These are phyloP conservation scores for Pisolithus marmoratus DNA, from an alignment of 768 basidiomycete genomes.

Conservation along the genomic window DNA sequence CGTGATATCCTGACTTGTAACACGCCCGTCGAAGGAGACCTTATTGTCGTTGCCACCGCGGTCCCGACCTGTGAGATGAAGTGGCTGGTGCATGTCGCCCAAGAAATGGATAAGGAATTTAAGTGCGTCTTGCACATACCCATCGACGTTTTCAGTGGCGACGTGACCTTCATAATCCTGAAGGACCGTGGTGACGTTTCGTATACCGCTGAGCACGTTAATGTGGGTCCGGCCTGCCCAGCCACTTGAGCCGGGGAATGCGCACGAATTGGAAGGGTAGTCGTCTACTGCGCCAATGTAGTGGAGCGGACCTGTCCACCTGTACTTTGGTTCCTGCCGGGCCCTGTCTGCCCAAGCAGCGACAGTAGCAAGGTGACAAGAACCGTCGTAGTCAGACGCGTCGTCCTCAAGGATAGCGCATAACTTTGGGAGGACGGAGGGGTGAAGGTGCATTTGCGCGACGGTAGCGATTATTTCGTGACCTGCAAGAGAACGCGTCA, in stretches of 20 bases:
- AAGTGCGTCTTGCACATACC: conserved; percentile 67
- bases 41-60: conserved; percentile 82
- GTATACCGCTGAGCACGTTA: conserved; percentile 75
- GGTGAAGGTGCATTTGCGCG: conserved; percentile 87
- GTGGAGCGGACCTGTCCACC: conserved; percentile 71
- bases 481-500: conserved; percentile 36
- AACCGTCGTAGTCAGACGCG: conserved; percentile 28
- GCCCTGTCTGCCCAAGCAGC: conserved; percentile 86
- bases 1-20: conserved; percentile 53
- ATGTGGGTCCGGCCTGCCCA: conserved; percentile 53
- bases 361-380: conserved; percentile 78
- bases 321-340: conserved; percentile 44
- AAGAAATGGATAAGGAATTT: conserved; percentile 92
- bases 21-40: conserved; percentile 66
- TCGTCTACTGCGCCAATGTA: conserved; percentile 74
- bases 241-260: conserved; percentile 69
- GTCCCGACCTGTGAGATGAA: conserved; percentile 85
- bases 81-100: conserved; percentile 90
- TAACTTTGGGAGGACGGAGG: conserved; percentile 57
- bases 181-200: conserved; percentile 67
- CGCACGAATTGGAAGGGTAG: conserved; percentile 69
- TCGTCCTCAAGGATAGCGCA: conserved; percentile 55
- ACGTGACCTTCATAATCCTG: conserved; percentile 37
- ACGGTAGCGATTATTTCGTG: conserved; percentile 94
- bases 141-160: conserved; percentile 13